phyloP scores from a whole-genome alignment of 2,329 filamentous ascomycete species.

The Fusarium sp. region DNA sequence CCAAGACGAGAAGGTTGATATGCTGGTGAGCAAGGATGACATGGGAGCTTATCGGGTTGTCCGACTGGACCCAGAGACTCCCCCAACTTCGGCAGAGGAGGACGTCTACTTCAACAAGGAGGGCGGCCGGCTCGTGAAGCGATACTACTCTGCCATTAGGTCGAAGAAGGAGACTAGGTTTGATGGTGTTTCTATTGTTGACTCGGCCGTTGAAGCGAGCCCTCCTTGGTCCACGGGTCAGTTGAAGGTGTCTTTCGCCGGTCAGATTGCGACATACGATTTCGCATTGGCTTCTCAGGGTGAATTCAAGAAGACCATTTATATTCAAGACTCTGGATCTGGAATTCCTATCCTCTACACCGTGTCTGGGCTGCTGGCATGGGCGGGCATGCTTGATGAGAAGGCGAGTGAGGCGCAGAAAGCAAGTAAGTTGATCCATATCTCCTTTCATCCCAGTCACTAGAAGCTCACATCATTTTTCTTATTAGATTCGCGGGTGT shows the following conservation, averaged over 20 bases:
- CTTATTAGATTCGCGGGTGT: background rate
- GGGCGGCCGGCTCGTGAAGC: background rate
- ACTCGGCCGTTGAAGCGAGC: background rate
- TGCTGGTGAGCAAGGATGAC: background rate
- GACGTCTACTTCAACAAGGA: background rate
- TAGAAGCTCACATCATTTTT: background rate
- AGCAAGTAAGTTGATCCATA: background rate
- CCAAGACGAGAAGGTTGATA: background rate
- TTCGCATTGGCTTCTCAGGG: background rate
- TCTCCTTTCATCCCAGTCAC: too few species aligned
- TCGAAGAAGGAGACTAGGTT: background rate
- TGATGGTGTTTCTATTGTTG: background rate
- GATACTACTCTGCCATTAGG: background rate
- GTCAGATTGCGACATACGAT: background rate
- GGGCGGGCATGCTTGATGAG: background rate
- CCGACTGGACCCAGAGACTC: background rate
- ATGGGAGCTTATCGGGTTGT: background rate
- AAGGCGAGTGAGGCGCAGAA: background rate
- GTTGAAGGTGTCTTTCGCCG: background rate
- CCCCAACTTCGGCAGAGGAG: background rate
- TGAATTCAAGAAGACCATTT: background rate
- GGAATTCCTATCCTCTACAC: background rate
- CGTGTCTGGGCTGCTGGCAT: background rate
- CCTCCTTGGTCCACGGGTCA: background rate
- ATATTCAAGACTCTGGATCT: background rate